Base-by-base conservation (phyloP, 1,139 yeast genomes). In the Hyphopichia buzzinii region DNA sequence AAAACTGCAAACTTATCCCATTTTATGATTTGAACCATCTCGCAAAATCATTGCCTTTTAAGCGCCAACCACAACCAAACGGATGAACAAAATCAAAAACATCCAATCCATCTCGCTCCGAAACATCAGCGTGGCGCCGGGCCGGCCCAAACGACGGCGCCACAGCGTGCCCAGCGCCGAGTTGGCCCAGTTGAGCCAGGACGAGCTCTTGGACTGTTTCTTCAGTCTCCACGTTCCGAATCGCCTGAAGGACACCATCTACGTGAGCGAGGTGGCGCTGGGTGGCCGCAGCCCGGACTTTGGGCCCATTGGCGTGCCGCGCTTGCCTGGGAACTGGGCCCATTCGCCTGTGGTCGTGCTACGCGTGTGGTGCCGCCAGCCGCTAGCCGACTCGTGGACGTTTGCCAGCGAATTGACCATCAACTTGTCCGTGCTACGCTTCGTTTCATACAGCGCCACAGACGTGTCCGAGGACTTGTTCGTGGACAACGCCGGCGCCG, bases 221-320 rank as follows among this genome's bases (percentile, higher is more conserved):
- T 13, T 25, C 12, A 25, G 27, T 11, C 12, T 25, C 27, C 27
- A 25, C 13, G 8, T 13, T 11, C 12, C 14, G 12, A 25, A 8
- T 6, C 15, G 8, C 12, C 7, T 5, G 12, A 6, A 7, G 5
- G 40, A 19, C 23, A 19, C 64, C 27, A 33, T 67, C 3, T 66
- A 67, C 41, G 50, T 70, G n/a, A 67, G 74, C 43, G 74, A 67
- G 38, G 52, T 64, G 6, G 44, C 53, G 0, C 33, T 32, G 4
- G 37, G 42, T 5, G 55, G 52, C 34, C 43, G 54, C 48, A 52
- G 54, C 34, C 73, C 73, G 3, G 50, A 55, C 29, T 70, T 67
- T 40, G 52, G 58, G 17, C 48, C 44, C 4, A 40, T 67, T 3
- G 41, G 52, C 5, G 38, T 69, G 14, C 73, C 73, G 0, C 29